Base-by-base conservation (phyloP, 1,139 yeast species). In the Yamadazyma friedrichii region DNA sequence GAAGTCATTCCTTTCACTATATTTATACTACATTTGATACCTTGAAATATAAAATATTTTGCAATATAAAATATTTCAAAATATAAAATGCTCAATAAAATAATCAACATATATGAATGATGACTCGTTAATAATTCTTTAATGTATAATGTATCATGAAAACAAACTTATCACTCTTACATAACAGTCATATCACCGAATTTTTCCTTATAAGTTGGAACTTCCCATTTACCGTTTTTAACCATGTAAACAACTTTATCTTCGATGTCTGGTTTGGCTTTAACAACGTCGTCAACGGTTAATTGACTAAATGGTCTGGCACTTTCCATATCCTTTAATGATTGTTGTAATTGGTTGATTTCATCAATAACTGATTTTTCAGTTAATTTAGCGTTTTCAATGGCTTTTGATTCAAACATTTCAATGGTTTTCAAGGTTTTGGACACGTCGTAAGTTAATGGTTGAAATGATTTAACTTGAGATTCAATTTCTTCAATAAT, bases 241-340 rank as follows among this genome's bases (percentile, higher is more conserved):
- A 93, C 91, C 94, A 93, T 85, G 73, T 88, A 88, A 61, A 77
- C 80, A 56, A 91, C 96, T 84, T 93, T 93, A 59, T 88, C 93
- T 62, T 91, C 96, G 67, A 93, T 86, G 69, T 93, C 98, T 58
- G 98, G 97, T 74, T 93, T 87, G 50, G 97, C 98, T 76, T 82
- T 81, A 61, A 86, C 85, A 54, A 93, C 87, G 58, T 93, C 98
- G 50, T 89, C 96, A 47, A 91, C 93, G 42, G 97, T 91, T 67
- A 93, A 83, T 74, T 93, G 93, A 65, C 88, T 97, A 62, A 93
- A 91, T 59, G 98, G 96, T 78, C 98, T 88, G 49, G 98, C 97
- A 52, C 86, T 72, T 75, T 93, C 95, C 64, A 93, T 94, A 76
- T 93, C 94, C 67, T 81, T 81, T 65, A 93, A 78, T 49, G 98